A percentile compares a stretch with the other conserved stretches of the same genome.
phyloP scores from a whole-genome alignment of 306 rosid species.

The Castanea crenata region DNA sequence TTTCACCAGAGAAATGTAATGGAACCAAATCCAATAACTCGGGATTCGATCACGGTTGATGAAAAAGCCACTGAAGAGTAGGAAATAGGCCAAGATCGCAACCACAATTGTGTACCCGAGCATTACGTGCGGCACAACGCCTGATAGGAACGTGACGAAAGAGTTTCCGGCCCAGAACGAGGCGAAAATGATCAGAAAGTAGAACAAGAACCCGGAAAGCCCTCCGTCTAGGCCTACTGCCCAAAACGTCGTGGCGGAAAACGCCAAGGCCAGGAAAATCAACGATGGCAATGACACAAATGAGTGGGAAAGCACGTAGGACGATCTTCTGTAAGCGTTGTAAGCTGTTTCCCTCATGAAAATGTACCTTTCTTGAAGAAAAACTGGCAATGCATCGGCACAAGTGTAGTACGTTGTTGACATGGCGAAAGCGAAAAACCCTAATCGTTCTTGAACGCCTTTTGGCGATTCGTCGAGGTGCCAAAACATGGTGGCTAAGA shows the following conservation, averaged over 20 bases:
- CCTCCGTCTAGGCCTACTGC: conserved; percentile 97
- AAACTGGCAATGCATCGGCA: conserved; percentile 87
- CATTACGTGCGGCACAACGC: conserved; percentile 94
- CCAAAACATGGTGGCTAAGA: conserved; percentile 88
- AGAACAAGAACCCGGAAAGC: conserved; percentile 54
- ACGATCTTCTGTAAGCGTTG: conserved; percentile 74
- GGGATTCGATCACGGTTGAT: conserved; percentile 82
- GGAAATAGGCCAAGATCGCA: conserved; percentile 77
- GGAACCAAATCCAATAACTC: conserved; percentile 90
- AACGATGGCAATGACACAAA: conserved; percentile 52
- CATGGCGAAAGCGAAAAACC: conserved; percentile 96
- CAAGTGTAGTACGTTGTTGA: conserved; percentile 95
- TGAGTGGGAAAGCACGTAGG: conserved; percentile 74
- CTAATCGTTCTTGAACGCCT: conserved; percentile 82
- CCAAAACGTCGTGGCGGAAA: conserved; percentile 69
- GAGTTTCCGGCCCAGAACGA: conserved; percentile 95
- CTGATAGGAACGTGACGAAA: conserved; percentile 83
- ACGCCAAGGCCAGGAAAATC: conserved; percentile 54
- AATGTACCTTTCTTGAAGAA: conserved; percentile 86
- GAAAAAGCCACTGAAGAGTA: conserved; percentile 95
- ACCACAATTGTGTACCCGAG: conserved; percentile 85
- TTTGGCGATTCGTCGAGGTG: conserved; percentile 66
- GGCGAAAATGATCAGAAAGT: conserved; percentile 60
- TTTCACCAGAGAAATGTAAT: conserved; percentile 74
- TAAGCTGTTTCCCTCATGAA: conserved; percentile 93